Conservation (phyloP, 2,329 filamentous ascomycete genomes). For the Colletotrichum sidae region DNA sequence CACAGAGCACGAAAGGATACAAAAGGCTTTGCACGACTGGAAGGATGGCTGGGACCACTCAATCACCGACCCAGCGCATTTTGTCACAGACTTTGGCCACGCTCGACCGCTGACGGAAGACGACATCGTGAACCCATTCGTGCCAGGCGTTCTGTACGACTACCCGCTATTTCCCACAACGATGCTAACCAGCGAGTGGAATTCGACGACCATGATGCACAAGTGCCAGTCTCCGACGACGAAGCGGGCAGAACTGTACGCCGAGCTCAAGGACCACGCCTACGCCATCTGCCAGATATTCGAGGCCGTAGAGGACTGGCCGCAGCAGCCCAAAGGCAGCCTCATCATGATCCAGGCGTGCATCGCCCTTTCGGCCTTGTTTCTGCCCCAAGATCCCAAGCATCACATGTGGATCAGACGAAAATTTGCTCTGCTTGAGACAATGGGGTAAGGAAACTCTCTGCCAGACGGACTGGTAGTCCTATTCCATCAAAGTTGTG, state of each 20-base stretch:
- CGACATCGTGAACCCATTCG: constrained; percentile 80
- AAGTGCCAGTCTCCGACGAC: constrained; percentile 75
- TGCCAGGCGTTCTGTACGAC: constrained; percentile 76
- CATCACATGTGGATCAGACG: constrained; percentile 83
- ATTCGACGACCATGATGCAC: constrained; percentile 84
- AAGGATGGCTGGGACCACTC: constrained; percentile 68
- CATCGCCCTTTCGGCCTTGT: constrained; percentile 80
- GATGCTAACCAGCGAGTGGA: constrained; percentile 79
- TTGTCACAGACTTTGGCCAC: constrained; percentile 73
- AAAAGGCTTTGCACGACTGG: constrained; percentile 60
- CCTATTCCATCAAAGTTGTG: too few species aligned
- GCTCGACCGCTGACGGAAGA: constrained; percentile 64
- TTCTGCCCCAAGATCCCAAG: constrained; percentile 79
- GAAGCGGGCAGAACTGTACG: constrained; percentile 60
- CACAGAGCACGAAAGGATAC: constrained; percentile 68
- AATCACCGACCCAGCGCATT: constrained; percentile 70
- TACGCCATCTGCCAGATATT: constrained; percentile 81
- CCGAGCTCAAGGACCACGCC: constrained; percentile 71
- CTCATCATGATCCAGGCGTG: constrained; percentile 80
- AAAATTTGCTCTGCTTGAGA: constrained; percentile 83
- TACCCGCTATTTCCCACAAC: constrained; percentile 80
- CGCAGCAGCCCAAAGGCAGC: constrained; percentile 75
- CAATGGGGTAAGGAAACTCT: constrained; percentile 73
- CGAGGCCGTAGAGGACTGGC: constrained; percentile 81
- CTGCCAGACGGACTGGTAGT: neutral